Evolutionary conservation across 1,284 basidiomycete genomes (phyloP).

Genomic region (Cryptococcus sp.): DNA sequence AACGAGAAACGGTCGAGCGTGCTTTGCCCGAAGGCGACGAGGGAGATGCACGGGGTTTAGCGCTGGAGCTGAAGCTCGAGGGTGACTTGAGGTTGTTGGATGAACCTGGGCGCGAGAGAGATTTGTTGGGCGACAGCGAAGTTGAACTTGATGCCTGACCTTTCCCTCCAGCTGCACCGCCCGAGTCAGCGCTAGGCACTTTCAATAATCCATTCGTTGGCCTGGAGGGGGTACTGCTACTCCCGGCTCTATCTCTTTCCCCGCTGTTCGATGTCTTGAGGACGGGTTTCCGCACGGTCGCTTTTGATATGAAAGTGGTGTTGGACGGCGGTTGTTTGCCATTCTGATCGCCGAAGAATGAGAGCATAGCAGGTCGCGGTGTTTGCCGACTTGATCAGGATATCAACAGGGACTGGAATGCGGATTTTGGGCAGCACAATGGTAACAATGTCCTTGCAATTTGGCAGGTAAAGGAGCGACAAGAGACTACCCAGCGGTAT

Average conservation of each 20-base stretch:
- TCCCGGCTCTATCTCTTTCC: background rate
- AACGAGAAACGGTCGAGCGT: background rate
- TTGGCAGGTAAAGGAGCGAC: too few relatives aligned
- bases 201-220: background rate
- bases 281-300: slow-evolving; percentile 27
- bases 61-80: background rate
- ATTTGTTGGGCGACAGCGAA: slow-evolving; percentile 2
- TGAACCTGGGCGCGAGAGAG: background rate
- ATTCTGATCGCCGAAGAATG: slow-evolving; percentile 33
- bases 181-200: slow-evolving; percentile 3
- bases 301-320: slow-evolving; percentile 25
- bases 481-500: too few relatives aligned
- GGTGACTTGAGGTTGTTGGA: slow-evolving; percentile 1
- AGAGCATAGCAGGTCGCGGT: slow-evolving; percentile 24
- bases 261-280: background rate
- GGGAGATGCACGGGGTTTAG: background rate
- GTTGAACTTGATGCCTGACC: background rate
- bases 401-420: too few relatives aligned
- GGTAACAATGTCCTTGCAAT: too few relatives aligned
- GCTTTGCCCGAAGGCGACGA: background rate
- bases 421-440: too few relatives aligned
- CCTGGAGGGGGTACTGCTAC: background rate
- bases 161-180: background rate
- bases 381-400: too few relatives aligned
- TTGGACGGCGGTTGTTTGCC: slow-evolving; percentile 18